Base-by-base conservation (phyloP, 495 filamentous ascomycete genomes). In the Penicillium dipodomyicola region DNA sequence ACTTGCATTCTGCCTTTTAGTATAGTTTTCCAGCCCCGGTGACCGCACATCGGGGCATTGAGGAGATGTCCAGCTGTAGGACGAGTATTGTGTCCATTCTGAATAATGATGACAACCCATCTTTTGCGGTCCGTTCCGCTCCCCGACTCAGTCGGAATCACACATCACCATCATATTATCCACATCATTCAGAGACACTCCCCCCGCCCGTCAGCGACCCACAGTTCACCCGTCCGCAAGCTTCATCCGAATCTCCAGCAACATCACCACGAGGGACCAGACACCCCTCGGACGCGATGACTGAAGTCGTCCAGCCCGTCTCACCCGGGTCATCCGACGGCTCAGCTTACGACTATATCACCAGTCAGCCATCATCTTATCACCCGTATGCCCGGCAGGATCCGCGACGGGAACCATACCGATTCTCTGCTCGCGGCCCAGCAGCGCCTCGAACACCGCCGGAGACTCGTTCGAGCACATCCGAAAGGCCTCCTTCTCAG, bases 21-120 rank as follows among this genome's bases (percentile, higher is more conserved):
- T 62, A 65, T 63, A 65, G 30, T 37, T 63, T 64, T 53, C 58
- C 62, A 51, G 58, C 54, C 49, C 51, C 59, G 52, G 54, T 69
- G 52, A 59, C 50, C 57, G 25, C 48, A 46, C 33, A 54, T 57
- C 53, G 57, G 57, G 61, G 54, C 53, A 12, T 41, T 29, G 57
- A 63, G 52, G 58, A 69, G 62, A 75, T 75, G 71, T 67, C 70
- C 30, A 63, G 67, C 57, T 66, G 68, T 60, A 68, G 61, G 60
- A 59, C 69, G 25, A 72, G 66, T 58, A 72, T 79, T 57, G 74
- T 77, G 55, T 79, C 76, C 23, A 79, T 79, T 52, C 49, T 79
- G 56, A 79, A 79, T 66, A 77, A 79, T 64, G 75, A 79, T 60
- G 75, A 79, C 56, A 70, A 77, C 50, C 76, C 76, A 52, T 71